A percentile compares a stretch with the other conserved stretches of the same genome.
Evolutionary conservation across 1,139 yeast genomes (phyloP).

Genomic region (Lipomyces yarrowii): DNA sequence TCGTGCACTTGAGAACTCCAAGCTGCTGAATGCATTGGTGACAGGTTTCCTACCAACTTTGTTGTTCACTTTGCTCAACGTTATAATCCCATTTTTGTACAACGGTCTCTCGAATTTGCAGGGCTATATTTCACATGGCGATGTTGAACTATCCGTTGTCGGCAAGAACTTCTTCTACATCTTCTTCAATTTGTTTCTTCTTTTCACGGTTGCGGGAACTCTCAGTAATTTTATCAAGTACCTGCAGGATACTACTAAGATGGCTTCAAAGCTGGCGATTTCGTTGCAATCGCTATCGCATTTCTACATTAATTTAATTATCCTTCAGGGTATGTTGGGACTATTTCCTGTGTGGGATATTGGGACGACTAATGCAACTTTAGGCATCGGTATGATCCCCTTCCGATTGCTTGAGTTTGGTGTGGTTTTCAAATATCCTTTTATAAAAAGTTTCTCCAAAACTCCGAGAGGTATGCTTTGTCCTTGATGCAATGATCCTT

Average conservation of each 20-base stretch:
- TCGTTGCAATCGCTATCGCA: conserved; percentile 69
- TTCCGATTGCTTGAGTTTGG: conserved; percentile 71
- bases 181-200: conserved; percentile 80
- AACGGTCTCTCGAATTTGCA: conserved; percentile 68
- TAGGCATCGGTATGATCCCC: conserved; percentile 73
- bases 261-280: conserved; percentile 76
- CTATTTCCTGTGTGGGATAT: background rate
- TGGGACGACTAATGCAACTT: background rate
- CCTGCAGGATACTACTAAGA: conserved; percentile 73
- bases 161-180: conserved; percentile 82
- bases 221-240: conserved; percentile 65
- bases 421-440: conserved; percentile 62
- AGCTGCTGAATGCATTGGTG: conserved; percentile 62
- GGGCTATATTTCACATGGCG: conserved; percentile 79
- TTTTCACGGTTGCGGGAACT: conserved; percentile 81
- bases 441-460: conserved; percentile 39
- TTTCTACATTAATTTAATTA: conserved; percentile 79
- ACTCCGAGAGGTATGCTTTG: conserved; percentile 50
- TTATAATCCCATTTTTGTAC: conserved; percentile 73
- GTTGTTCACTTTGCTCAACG: conserved; percentile 72
- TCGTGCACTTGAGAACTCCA: conserved; percentile 57
- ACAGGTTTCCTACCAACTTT: conserved; percentile 81
- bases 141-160: conserved; percentile 75
- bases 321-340: conserved; percentile 62
- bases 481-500: too few species aligned